Evolutionary conservation across 1,139 yeast genomes (phyloP), one percentile per base, ranked within the genome.

Genomic region (Blastobotrys persicus): DNA sequence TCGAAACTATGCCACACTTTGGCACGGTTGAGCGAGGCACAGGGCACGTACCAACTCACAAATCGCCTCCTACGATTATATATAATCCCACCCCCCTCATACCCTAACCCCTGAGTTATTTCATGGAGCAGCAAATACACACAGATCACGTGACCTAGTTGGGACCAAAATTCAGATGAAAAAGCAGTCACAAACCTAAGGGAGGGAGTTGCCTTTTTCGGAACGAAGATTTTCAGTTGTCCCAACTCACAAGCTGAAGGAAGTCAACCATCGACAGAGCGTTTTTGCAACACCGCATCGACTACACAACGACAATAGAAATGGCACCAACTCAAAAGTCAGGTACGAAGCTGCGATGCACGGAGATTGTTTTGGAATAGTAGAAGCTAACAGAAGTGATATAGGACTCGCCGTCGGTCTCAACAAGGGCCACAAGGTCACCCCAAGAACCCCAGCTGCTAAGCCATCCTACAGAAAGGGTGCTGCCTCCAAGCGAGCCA

Each of bases 391-490:
- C 44, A 11, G 5, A 9, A 26, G 9, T 20, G 11, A 9, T 28
- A 9, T 55, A 85, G 98, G 98, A 79, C 88, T 92, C 77, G 96
- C 96, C 80, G 84, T 85, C 80, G 98, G 98, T 77, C 79, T 84
- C 77, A 92, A 92, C 96, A 91, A 92, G 81, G 98, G 98, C 78
- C 95, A 86, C 95, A 84, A 87, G 81, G 94, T 88, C 78, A 82
- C 88, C 76, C 79, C 89, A 63, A 88, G 88, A 81, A 89, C 86
- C 75, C 88, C 87, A 73, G 85, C 89, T 69, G 91, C 96, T 77
- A 89, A 88, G 80, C 81, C 87, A 71, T 88, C 98, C 63, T 82
- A 87, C 88, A 87, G 94, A 82, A 92, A 92, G 85, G 98, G 98
- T 77, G 86, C 88, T 75, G 77, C 85, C 63, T 88, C 98, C 72